Base-by-base conservation (phyloP, 2,329 filamentous ascomycete species). In the Aspergillus neotritici region DNA sequence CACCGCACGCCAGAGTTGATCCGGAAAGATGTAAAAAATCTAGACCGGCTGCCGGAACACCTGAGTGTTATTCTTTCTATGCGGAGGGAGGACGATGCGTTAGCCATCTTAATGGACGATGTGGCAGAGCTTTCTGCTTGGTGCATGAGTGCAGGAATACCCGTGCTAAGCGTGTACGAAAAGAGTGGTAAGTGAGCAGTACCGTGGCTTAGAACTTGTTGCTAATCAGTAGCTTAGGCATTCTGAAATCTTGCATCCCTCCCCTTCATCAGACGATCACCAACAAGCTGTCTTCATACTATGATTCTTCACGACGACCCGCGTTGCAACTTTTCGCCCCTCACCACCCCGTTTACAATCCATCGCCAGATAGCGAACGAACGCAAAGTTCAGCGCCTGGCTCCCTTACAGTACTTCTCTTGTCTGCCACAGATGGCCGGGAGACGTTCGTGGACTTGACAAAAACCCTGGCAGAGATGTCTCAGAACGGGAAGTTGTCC, bases 401-500 rank as follows among this genome's bases (percentile, higher is more conserved):
- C 11, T 54, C 61, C 47, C 65, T 84, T 13, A 78, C 75, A 4
- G 67, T 97, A 13, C 79, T 95, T 44, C 79, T 98, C 31, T 79
- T 98, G 39, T 94, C 88, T 11, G 80, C 82, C 31, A 85, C 91
- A 43, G 93, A 98, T 57, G 91, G 93, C 37, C 82, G 91, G 42
- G 88, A 94, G 60, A 96, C 91, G 4, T 80, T 98, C 50, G 90
- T 98, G 32, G 93, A 98, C 65, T 77, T 98, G 35, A 98, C 93
- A 33, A 88, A 90, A 61, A 97, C 94, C 1, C 75, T 98, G 15
- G 81, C 91, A 5, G 87, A 95, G 61, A 97, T 98, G 93, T 86
- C 88, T 5, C 93, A 97, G 66, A 82, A 84, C 54, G 82, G 82
- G 46, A 96, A 95, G 67, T 76, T 98, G 11, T 79, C 80, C 2